These are phyloP conservation scores for Phytopythium sindhum DNA, from an alignment of 352 stramenopile species.

Conservation along the genomic window DNA sequence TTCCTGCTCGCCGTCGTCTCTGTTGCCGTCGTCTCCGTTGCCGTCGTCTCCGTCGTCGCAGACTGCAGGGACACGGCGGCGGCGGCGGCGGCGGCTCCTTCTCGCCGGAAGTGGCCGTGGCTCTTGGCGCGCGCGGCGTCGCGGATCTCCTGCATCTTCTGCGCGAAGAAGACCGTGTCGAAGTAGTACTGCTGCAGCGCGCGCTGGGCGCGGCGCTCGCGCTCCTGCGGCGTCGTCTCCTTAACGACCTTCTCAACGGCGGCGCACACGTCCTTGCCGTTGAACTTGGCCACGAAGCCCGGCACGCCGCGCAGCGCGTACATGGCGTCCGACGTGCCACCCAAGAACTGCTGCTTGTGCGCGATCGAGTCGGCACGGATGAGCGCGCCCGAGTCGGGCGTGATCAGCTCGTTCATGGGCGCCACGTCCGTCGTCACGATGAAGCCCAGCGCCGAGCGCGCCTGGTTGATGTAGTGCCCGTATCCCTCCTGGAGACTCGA, in stretches of 20 bases:
- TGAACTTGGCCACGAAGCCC: conserved; percentile 43
- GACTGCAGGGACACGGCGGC: background rate
- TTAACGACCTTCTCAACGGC: conserved; percentile 27
- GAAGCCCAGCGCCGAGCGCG: conserved; percentile 35
- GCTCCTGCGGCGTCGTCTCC: conserved; percentile 2
- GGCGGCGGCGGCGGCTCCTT: background rate
- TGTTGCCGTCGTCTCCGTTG: background rate
- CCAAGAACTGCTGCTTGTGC: conserved; percentile 35
- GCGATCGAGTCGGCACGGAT: conserved; percentile 19
- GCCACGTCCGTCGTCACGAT: conserved; percentile 50
- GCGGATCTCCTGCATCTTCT: conserved; percentile 47
- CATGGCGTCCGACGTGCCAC: conserved; percentile 22
- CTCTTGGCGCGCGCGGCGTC: conserved; percentile 27
- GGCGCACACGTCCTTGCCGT: conserved; percentile 32
- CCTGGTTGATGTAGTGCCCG: conserved; percentile 70
- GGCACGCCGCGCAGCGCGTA: conserved; percentile 23
- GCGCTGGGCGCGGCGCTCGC: background rate
- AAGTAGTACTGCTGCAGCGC: conserved; percentile 53
- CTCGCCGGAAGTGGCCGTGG: conserved; percentile 18
- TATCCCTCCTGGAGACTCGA: conserved; percentile 54
- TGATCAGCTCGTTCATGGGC: conserved; percentile 66
- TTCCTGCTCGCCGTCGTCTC: background rate
- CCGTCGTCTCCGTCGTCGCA: background rate
- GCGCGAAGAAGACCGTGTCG: conserved; percentile 60
- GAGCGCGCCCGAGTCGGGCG: conserved; percentile 33